Evolutionary conservation across 2,329 filamentous ascomycete species (phyloP).

Genomic region (Microthyrium microscopicum): DNA sequence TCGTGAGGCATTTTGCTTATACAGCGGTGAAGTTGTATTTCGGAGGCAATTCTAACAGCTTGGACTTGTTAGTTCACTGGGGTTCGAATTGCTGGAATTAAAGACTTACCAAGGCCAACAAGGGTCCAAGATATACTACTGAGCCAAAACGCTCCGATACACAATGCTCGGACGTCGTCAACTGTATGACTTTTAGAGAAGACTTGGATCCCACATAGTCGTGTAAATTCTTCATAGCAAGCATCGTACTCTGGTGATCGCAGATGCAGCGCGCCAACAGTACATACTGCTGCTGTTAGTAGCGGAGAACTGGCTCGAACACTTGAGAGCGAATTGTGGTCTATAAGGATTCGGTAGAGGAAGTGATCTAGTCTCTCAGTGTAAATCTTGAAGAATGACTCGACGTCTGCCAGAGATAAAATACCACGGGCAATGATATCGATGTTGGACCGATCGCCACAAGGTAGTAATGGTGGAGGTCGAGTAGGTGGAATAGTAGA

Average conservation of each 20-base stretch:
- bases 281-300: conserved; percentile 7
- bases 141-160: conserved; percentile 24
- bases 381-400: conserved; percentile 35
- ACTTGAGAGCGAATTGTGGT: conserved; percentile 32
- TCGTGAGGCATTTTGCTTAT: conserved; percentile 19
- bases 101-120: background rate
- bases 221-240: conserved; percentile 8
- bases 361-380: conserved; percentile 33
- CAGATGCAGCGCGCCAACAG: conserved; percentile 9
- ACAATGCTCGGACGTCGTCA: conserved; percentile 18
- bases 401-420: conserved; percentile 31
- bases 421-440: conserved; percentile 35
- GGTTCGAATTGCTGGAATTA: background rate
- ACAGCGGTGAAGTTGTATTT: conserved; percentile 23
- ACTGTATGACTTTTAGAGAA: conserved; percentile 11
- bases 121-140: conserved; percentile 4
- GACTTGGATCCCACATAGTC: conserved; percentile 8
- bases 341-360: conserved; percentile 33
- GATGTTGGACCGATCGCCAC: conserved; percentile 13
- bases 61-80: conserved; percentile 6
- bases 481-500: conserved; percentile 10
- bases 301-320: conserved; percentile 8
- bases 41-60: conserved; percentile 22
- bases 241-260: conserved; percentile 9
- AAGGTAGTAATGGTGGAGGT: conserved; percentile 19